Conservation (phyloP, 164 flowering plant genomes). For the Chimonanthus praecox region DNA sequence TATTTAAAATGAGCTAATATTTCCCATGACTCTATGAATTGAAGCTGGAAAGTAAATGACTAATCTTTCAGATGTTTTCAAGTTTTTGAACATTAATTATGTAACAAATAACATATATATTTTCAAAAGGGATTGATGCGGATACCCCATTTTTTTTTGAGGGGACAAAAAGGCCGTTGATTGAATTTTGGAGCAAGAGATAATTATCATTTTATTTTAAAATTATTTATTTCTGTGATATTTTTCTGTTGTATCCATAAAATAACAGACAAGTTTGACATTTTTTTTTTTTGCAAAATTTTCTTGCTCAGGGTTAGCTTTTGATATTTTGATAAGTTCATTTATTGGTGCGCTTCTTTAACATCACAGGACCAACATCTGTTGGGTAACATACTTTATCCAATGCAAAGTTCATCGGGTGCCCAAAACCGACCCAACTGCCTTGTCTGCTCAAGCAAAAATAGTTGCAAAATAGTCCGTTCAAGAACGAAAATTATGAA, state of each 20-base stretch:
- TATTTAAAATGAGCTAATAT: too few species aligned
- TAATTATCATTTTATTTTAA: too few species aligned
- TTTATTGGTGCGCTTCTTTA: background rate
- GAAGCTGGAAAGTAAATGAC: too few species aligned
- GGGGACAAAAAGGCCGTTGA: too few species aligned
- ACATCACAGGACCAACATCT: constrained; percentile 32
- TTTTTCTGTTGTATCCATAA: background rate
- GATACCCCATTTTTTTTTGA: too few species aligned
- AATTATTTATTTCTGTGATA: too few species aligned
- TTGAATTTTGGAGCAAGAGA: too few species aligned
- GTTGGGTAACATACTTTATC: constrained; percentile 17
- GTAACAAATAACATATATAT: too few species aligned
- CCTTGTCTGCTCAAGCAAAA: constrained; percentile 43
- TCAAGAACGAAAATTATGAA: constrained; percentile 88
- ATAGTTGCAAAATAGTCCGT: constrained; percentile 58
- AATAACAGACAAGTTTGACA: too few species aligned
- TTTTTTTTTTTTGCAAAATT: background rate
- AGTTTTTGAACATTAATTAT: too few species aligned
- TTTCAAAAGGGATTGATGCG: too few species aligned
- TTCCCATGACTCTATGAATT: background rate
- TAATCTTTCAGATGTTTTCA: too few species aligned
- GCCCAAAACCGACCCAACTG: constrained; percentile 36
- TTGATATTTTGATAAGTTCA: background rate
- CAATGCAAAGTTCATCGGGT: constrained; percentile 21
- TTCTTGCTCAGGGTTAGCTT: background rate